Evolutionary conservation across 768 basidiomycete species (phyloP), one percentile per base, ranked within the genome.

Genomic region (Mycena maculata): DNA sequence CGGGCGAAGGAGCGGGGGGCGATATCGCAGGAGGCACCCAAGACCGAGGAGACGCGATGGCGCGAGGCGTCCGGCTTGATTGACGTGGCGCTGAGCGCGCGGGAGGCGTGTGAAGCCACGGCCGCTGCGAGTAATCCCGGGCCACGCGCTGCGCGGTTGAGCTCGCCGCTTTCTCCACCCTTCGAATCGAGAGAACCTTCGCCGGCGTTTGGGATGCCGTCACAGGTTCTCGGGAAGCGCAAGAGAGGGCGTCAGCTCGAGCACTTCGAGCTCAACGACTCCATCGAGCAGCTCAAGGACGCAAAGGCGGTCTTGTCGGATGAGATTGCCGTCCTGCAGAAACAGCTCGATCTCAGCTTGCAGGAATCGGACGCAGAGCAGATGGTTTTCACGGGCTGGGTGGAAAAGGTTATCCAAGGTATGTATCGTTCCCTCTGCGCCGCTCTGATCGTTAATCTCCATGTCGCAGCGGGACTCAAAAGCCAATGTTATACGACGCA

Each of bases 201-300:
- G 2, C 47, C 44, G 9, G 16, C 23, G 4, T n/a, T n/a, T n/a
- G n/a, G n/a, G n/a, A n/a, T n/a, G n/a, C n/a, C n/a, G n/a, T n/a
- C 13, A 36, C 52, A 31, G 1, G 31, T 63, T 22, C 53, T 56
- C 45, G 52, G 62, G 27, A 63, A 63, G 36, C 62, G 62, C 47
- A 56, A 57, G 28, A 39, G 23, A 42, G n/a, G 5, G 3, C 16
- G 27, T 25, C 1, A 16, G 8, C 8, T 25, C 47, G 49, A 52
- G 10, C 49, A 20, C 6, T 36, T 6, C 33, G 33, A 36, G 33
- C 62, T 63, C 36, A 23, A 13, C 13, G 12, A 20, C n/a, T 56
- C 54, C 20, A 41, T 49, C 30, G 53, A 49, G 36, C 54, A 28
- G 10, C 38, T 63, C 25, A 25, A 23, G 12, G 45, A 38, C 10